Base-by-base conservation (phyloP, 371 early-diverging fungal genomes). In the Sporodiniella umbellata region DNA sequence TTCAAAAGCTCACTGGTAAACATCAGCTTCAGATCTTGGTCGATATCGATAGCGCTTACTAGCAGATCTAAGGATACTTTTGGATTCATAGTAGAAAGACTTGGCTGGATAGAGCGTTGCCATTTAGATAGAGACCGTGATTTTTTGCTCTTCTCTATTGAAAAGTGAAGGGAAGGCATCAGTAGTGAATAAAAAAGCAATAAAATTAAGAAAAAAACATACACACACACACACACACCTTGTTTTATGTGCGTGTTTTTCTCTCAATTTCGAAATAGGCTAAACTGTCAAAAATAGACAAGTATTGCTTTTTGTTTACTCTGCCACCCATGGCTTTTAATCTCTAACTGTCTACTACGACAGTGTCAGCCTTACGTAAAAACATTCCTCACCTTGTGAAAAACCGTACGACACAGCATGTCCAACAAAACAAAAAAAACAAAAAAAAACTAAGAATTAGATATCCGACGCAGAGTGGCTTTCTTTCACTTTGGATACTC, bases 21-120 rank as follows among this genome's bases (percentile, higher is more conserved):
- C 23, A 55, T 49, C n/a, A 60, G 53, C n/a, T 61, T 65, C 72
- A 75, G 72, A 42, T 61, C 53, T 48, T 70, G 76, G 24, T 75
- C 76, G 7, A 75, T 45, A 30, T 69, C 76, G 49, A 75, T 75
- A 4, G 76, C 76, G 44, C 72, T 64, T 8, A 75, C 21, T 5
- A 75, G 37, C 6, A 72, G 50, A 38, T 63, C 60, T 62, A 75
- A 56, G 0, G 69, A 69, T 12, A 68, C 45, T 23, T 48, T 40
- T 8, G 74, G 70, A 12, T 53, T 55, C 7, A 68, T 68, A 19
- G 70, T 65, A 14, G 31, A 33, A 61, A 70, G 74, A 12, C 54
- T 37, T 19, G 60, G 56, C 19, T 18, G 31, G 43, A 39, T 38
- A 37, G 21, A 35, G n/a, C 5, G 5, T 10, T 2, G 31, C 31